Conservation (phyloP, 148 eudicot species). For the Drosera capensis region DNA sequence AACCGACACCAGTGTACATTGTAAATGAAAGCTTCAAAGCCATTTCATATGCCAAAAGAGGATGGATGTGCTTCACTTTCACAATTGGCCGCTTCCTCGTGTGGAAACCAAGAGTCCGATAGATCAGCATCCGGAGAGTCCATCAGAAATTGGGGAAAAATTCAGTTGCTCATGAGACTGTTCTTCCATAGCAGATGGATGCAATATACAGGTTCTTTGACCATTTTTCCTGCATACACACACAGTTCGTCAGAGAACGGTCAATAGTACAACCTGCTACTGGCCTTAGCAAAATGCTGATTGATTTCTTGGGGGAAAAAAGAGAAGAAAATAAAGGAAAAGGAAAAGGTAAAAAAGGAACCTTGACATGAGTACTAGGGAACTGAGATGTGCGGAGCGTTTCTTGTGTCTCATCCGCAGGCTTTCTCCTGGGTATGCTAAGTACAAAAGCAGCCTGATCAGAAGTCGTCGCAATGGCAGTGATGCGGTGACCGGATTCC, state of each 20-base stretch:
- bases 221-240: conserved; percentile 2
- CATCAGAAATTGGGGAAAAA: not conserved
- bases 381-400: conserved; percentile 10
- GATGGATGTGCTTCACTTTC: not conserved
- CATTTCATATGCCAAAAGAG: no score
- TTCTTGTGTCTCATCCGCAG: conserved; percentile 10
- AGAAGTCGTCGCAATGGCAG: conserved; percentile 11
- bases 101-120: not conserved
- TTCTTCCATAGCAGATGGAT: conserved; percentile 1
- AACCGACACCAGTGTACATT: no score
- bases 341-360: not conserved
- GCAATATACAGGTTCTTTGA: conserved; percentile 1
- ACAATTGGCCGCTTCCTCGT: not conserved
- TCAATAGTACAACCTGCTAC: not conserved
- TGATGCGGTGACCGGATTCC: conserved; percentile 12
- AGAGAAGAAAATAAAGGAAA: not conserved
- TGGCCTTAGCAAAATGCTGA: not conserved
- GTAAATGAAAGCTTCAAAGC: no score
- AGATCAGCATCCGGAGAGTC: not conserved
- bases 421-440: conserved; percentile 9
- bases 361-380: conserved; percentile 14
- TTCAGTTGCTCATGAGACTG: not conserved
- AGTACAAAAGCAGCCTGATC: conserved; percentile 15
- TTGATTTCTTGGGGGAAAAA: not conserved
- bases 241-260: not conserved